These are phyloP conservation scores for Starmerella tilneyi DNA, from an alignment of 805 yeast genomes.

Conservation along the genomic window DNA sequence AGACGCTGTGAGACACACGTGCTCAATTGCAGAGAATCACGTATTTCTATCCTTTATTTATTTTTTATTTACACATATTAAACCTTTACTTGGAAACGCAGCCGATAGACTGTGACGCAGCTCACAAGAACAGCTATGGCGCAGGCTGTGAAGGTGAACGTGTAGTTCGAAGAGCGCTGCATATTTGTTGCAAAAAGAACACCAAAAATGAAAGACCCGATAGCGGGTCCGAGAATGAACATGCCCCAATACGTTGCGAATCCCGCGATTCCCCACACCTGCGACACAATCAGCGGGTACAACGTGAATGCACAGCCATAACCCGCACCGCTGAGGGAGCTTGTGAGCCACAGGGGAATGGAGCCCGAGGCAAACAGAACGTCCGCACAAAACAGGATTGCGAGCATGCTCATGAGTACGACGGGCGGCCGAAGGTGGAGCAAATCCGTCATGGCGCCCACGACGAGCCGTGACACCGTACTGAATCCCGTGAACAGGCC, in stretches of 20 bases:
- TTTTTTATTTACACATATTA: neutral
- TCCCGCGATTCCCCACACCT: constrained; percentile 77
- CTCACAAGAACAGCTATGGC: constrained; percentile 14
- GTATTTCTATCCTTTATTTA: too few relatives aligned
- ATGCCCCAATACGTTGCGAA: constrained; percentile 92
- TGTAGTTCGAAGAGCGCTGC: constrained; percentile 33
- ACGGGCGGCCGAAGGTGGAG: constrained; percentile 33
- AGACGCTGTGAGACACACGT: neutral
- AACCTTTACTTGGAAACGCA: constrained; percentile 6
- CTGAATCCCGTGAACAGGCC: constrained; percentile 55
- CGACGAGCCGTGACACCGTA: constrained; percentile 53
- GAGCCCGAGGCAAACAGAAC: constrained; percentile 31
- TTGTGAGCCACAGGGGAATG: constrained; percentile 26
- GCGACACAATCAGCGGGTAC: constrained; percentile 73
- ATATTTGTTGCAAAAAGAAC: constrained; percentile 55
- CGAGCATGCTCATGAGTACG: constrained; percentile 28
- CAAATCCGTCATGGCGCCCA: constrained; percentile 63
- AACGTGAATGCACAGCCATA: constrained; percentile 82
- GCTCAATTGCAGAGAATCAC: too few relatives aligned
- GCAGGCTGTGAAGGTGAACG: constrained; percentile 17
- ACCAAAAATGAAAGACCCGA: constrained; percentile 64
- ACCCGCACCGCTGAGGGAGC: constrained; percentile 52
- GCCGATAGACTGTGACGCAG: constrained; percentile 9
- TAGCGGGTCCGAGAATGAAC: constrained; percentile 78
- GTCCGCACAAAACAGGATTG: constrained; percentile 28